These are phyloP conservation scores for Erodium moschatum DNA, from an alignment of 441 rosid genomes.

Conservation along the genomic window DNA sequence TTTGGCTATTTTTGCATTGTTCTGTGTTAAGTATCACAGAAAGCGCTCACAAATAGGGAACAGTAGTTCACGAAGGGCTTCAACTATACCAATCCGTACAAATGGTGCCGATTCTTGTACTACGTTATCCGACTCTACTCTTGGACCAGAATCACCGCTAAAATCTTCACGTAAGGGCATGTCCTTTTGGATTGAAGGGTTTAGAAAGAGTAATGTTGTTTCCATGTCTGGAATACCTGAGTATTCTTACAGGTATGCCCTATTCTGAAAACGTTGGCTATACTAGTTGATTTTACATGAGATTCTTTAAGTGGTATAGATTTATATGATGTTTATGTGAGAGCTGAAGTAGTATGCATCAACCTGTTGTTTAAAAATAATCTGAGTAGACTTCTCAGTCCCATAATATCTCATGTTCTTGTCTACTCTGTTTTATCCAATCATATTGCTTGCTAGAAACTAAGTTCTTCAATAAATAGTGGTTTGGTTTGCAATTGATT, in stretches of 20 bases:
- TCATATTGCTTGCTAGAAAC: neutral
- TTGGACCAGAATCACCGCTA: conserved; percentile 77
- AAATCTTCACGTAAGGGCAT: conserved; percentile 49
- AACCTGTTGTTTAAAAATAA: too few species aligned
- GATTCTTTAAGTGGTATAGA: neutral
- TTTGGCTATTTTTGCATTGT: conserved; percentile 55
- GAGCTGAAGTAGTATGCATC: too few species aligned
- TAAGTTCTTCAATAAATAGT: neutral
- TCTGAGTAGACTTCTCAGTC: neutral
- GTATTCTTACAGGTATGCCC: conserved; percentile 73
- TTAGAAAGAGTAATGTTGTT: conserved; percentile 48
- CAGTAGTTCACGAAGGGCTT: conserved; percentile 74
- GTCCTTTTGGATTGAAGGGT: conserved; percentile 69
- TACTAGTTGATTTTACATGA: conserved; percentile 15
- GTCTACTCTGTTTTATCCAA: neutral
- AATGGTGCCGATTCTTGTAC: conserved; percentile 71
- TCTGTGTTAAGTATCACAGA: conserved; percentile 62
- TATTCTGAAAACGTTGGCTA: conserved; percentile 12
- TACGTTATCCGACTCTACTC: conserved; percentile 67
- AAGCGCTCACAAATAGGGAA: conserved; percentile 75
- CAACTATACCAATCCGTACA: conserved; percentile 61
- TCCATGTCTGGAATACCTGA: conserved; percentile 85
- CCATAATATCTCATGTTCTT: neutral
- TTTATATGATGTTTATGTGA: too few species aligned
- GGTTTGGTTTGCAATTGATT: neutral